Base-by-base conservation (phyloP, 1,284 basidiomycete species). In the Salmacisia buchloeana region DNA sequence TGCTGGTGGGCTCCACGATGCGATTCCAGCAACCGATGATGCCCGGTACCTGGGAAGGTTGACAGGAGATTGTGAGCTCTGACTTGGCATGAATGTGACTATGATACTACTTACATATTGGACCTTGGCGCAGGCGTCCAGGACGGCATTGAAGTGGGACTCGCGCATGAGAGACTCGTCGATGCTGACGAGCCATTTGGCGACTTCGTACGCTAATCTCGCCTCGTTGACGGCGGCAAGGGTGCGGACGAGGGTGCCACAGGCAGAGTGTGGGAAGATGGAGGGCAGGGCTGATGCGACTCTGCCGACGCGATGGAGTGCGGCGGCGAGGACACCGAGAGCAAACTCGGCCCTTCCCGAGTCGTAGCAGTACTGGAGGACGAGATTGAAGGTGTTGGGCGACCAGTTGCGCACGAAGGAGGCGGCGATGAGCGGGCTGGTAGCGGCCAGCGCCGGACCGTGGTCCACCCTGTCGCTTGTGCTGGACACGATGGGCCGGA, bases 21-120 rank as follows among this genome's bases (percentile, higher is more conserved):
- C 58, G 61, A 6, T 69, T 59, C 75, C 75, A 77, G 5, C 74
- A 69, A 15, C 69, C 63, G 21, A 69, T 64, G 2, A 75, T 63
- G 4, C 67, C 75, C 7, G 70, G 68, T 9, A 71, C 18, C 46
- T 70, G 73, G 43, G 7, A 27, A 49, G 29, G 10, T 15, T 21
- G 39, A 4, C 4, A 43, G 18, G 39, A 43, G 39, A 43, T 4
- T 18, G 18, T 21, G 23, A 21, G 6, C 18, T 21, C 23, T 43
- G 4, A 43, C 18, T 5, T 38, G 7, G 9, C 36, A 5, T 18
- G 39, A 43, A 21, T 3, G 15, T 43, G 4, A 3, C 6, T 15
- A 15, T 5, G 5, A 21, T 4, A 43, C 4, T 7, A 33, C 49
- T 54, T n/a, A 54, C 49, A 33, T 54, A 31, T 7, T 66, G 65